Evolutionary conservation across 164 flowering plant genomes (phyloP).

Genomic region (Euptelea pleiosperma): DNA sequence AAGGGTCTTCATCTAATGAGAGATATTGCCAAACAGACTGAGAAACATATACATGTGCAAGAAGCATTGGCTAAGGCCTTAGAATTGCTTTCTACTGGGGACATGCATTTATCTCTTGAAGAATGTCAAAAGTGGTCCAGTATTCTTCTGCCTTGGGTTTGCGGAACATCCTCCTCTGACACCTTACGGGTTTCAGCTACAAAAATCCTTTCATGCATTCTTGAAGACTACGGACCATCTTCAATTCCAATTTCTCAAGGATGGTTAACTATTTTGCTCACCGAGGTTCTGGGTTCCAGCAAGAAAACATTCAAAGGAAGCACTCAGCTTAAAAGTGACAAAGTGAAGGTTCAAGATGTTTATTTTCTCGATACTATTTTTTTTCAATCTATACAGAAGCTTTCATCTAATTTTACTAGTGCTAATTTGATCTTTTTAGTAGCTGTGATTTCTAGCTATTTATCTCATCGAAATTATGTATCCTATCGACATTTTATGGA

Average conservation of each 20-base stretch:
- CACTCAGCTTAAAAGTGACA: conserved; percentile 47
- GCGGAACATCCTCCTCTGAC: conserved; percentile 58
- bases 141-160: conserved; percentile 77
- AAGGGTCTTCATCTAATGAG: conserved; percentile 84
- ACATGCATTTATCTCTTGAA: conserved; percentile 70
- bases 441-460: neutral
- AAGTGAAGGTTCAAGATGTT: conserved; percentile 59
- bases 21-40: conserved; percentile 57
- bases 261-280: conserved; percentile 75
- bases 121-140: conserved; percentile 91
- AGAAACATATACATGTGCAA: conserved; percentile 57
- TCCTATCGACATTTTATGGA: neutral
- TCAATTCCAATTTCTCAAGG: conserved; percentile 90
- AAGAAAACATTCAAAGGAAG: conserved; percentile 47
- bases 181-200: conserved; percentile 55
- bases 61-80: conserved; percentile 77
- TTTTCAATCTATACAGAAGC: neutral
- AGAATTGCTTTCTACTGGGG: conserved; percentile 60
- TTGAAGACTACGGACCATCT: conserved; percentile 82
- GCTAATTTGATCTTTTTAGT: neutral
- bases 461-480: neutral
- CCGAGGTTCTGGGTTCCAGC: conserved; percentile 47
- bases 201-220: conserved; percentile 67
- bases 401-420: neutral
- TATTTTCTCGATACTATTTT: neutral